These are phyloP conservation scores for Meyerozyma elateridarum DNA, from an alignment of 1,139 yeast species.

Conservation along the genomic window DNA sequence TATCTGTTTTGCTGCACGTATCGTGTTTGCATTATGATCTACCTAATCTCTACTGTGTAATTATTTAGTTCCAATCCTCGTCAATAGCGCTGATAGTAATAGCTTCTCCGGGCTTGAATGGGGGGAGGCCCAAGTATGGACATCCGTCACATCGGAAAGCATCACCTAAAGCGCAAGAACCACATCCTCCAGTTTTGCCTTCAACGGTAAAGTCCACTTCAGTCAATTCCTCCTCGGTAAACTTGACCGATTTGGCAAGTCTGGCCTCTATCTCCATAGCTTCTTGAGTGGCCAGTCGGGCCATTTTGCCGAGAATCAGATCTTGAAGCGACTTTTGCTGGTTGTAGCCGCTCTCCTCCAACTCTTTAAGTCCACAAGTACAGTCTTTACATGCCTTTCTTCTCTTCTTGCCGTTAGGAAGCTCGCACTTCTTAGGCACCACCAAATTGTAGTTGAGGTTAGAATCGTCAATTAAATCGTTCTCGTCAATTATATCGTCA, in stretches of 20 bases:
- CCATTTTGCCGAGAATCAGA: conserved; percentile 43
- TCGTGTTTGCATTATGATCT: too few species aligned
- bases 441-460: conserved; percentile 30
- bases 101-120: conserved; percentile 93
- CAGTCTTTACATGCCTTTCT: conserved; percentile 95
- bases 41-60: too few species aligned
- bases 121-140: conserved; percentile 94
- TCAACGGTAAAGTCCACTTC: conserved; percentile 94
- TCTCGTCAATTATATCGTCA: conserved; percentile 39
- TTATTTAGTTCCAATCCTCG: conserved; percentile 27
- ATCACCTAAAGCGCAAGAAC: conserved; percentile 94
- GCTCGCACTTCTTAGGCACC: conserved; percentile 46
- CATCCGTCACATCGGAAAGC: conserved; percentile 98
- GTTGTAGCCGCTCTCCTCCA: conserved; percentile 54
- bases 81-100: conserved; percentile 50
- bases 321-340: conserved; percentile 46
- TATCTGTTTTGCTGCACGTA: too few species aligned
- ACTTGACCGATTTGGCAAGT: conserved; percentile 46
- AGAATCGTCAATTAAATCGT: conserved; percentile 31
- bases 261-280: conserved; percentile 52
- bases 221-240: conserved; percentile 61
- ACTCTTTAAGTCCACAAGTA: conserved; percentile 90
- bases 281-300: conserved; percentile 48
- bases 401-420: conserved; percentile 57
- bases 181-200: conserved; percentile 95